Conservation (phyloP, 2,329 filamentous ascomycete genomes). For the Calonectria pteridis region DNA sequence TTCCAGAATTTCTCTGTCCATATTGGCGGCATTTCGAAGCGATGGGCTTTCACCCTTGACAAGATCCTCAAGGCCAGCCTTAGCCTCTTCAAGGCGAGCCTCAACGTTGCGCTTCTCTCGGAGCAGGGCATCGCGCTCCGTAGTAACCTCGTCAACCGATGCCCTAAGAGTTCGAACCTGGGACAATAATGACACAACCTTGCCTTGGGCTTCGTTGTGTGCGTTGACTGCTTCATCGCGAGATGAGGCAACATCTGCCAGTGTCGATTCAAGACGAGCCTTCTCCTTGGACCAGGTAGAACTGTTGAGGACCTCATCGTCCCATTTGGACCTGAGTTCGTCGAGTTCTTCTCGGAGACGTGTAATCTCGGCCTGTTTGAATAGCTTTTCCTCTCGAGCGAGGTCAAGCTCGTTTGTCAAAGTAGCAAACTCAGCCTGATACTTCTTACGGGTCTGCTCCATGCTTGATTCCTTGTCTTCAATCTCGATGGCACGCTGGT, state of each 20-base stretch:
- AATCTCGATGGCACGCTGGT: conserved; percentile 93
- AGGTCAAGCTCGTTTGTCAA: conserved; percentile 93
- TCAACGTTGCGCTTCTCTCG: conserved; percentile 94
- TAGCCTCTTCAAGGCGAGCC: conserved; percentile 86
- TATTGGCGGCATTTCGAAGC: conserved; percentile 87
- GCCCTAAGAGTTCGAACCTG: conserved; percentile 89
- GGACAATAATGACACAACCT: conserved; percentile 89
- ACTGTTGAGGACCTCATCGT: conserved; percentile 96
- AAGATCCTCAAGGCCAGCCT: conserved; percentile 88
- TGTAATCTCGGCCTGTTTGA: conserved; percentile 86
- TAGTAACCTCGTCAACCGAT: conserved; percentile 85
- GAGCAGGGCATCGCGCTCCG: conserved; percentile 85
- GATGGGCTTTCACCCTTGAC: conserved; percentile 87
- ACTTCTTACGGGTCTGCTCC: conserved; percentile 98
- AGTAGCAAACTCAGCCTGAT: conserved; percentile 90
- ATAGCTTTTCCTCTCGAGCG: conserved; percentile 89
- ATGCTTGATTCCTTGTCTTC: conserved; percentile 96
- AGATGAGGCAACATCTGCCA: conserved; percentile 90
- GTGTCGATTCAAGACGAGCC: conserved; percentile 86
- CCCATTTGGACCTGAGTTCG: conserved; percentile 95
- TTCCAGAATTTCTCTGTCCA: conserved; percentile 90
- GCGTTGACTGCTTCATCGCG: conserved; percentile 93
- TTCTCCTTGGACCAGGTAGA: conserved; percentile 99
- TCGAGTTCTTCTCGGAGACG: conserved; percentile 96
- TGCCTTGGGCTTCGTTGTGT: conserved; percentile 94